These are phyloP conservation scores for Sugiyamaella sp. DNA, from an alignment of 1,139 yeast genomes.

Conservation along the genomic window DNA sequence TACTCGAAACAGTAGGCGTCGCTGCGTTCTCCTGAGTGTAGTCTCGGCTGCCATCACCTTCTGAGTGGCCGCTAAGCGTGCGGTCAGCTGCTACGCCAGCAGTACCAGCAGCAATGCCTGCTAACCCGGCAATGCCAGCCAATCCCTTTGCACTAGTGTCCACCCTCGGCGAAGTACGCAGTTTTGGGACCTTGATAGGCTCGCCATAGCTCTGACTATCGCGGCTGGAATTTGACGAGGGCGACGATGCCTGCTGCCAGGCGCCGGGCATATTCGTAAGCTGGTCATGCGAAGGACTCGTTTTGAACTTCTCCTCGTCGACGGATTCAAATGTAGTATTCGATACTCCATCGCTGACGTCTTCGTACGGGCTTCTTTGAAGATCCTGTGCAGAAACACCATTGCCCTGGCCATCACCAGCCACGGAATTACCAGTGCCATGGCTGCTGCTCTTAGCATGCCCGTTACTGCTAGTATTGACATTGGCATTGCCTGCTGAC, in stretches of 20 bases:
- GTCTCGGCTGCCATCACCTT: neutral
- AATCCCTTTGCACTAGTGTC: conserved; percentile 9
- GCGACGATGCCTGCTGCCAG: conserved; percentile 26
- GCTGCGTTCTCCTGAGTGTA: conserved; percentile 3
- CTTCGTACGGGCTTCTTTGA: conserved; percentile 6
- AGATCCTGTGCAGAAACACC: neutral
- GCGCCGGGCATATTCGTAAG: conserved; percentile 31
- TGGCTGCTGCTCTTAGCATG: neutral
- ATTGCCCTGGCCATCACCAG: too few relatives aligned
- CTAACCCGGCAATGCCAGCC: conserved; percentile 23
- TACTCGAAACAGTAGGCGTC: conserved; percentile 11
- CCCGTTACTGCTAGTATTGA: neutral
- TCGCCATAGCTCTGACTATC: conserved; percentile 13
- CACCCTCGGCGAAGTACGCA: conserved; percentile 15
- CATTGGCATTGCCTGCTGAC: neutral
- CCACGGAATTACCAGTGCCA: neutral
- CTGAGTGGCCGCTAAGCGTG: conserved; percentile 12
- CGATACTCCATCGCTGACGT: conserved; percentile 24
- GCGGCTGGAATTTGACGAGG: conserved; percentile 15
- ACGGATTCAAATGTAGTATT: conserved; percentile 29
- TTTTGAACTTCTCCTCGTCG: conserved; percentile 22
- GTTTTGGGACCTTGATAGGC: conserved; percentile 10
- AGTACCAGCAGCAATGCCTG: conserved; percentile 21
- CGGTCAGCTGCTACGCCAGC: conserved; percentile 26
- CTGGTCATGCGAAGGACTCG: conserved; percentile 10